A percentile compares a stretch with the other conserved stretches of the same genome.
These are phyloP conservation scores for Irineochytrium annulatum DNA, from an alignment of 192 early-diverging fungal species.

Conservation along the genomic window DNA sequence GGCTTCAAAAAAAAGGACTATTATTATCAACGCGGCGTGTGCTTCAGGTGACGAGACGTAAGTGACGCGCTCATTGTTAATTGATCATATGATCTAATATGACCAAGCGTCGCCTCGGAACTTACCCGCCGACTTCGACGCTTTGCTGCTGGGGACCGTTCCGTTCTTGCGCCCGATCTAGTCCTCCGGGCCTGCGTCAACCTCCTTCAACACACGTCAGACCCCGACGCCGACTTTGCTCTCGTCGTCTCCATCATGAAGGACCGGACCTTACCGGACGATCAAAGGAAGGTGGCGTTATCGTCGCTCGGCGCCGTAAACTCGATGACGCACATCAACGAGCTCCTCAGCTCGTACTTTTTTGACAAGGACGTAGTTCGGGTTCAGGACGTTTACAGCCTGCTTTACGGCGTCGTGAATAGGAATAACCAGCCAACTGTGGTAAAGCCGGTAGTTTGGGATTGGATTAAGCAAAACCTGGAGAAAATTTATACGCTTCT, in stretches of 20 bases:
- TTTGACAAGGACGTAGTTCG: slow-evolving; percentile 62
- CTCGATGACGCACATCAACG: slow-evolving; percentile 45
- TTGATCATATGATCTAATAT: too few species aligned
- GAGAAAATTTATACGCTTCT: neutral
- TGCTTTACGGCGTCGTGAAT: slow-evolving; percentile 1
- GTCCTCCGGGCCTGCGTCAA: slow-evolving; percentile 66
- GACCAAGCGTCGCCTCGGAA: too few species aligned
- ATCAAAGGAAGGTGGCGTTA: slow-evolving; percentile 39
- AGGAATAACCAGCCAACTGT: neutral
- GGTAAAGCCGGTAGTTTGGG: slow-evolving; percentile 17
- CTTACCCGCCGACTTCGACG: too few species aligned
- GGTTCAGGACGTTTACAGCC: slow-evolving; percentile 13
- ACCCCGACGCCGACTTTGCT: slow-evolving; percentile 34
- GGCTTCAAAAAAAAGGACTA: slow-evolving; percentile 66
- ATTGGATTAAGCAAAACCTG: slow-evolving; percentile 24
- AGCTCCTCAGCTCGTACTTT: slow-evolving; percentile 66
- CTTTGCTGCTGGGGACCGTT: slow-evolving; percentile 59
- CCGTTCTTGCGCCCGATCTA: slow-evolving; percentile 61
- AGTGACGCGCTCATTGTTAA: too few species aligned
- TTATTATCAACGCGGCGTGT: slow-evolving; percentile 69
- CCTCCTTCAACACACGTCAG: slow-evolving; percentile 45
- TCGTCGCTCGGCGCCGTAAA: slow-evolving; percentile 48
- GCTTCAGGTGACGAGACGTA: too few species aligned
- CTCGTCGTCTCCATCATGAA: slow-evolving; percentile 37
- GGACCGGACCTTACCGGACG: slow-evolving; percentile 15